Base-by-base conservation (phyloP, 805 yeast genomes). In the Naumovozyma dairenensis region DNA sequence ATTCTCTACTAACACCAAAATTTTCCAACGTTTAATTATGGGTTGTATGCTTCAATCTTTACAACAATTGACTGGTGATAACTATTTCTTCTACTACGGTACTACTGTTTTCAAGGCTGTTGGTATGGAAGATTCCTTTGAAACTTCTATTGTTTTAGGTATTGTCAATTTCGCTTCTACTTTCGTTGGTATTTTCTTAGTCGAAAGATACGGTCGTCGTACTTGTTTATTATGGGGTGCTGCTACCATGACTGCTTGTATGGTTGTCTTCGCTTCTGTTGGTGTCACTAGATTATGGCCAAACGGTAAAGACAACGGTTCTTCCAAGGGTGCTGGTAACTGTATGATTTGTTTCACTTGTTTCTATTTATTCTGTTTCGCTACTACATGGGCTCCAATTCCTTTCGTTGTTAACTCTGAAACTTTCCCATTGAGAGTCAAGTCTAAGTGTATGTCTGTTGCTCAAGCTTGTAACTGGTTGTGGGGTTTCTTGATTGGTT, bases 361-460 rank as follows among this genome's bases (percentile, higher is more conserved):
- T 66, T 62, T 77, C 49, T 78, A 66, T 67, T 71, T 77, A 43
- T 76, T 76, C 70, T 74, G 67, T 65, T 77, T 77, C 48, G 84
- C 84, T 21, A 69, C 77, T 28, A 71, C 83, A 19, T 77, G 84
- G 84, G 84, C 81, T 45, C 80, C 82, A 50, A 68, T 72, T 48
- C 72, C 70, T 36, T 77, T 66, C 59, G 73, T 73, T 38, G 74
- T 77, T 45, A 69, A 72, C 26, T 71, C 82, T 29, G 84, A 77
- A 57, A 66, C 74, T 33, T 77, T 71, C 61, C 85, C 85, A 58
- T 66, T 77, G 51, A 71, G 84, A 67, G 74, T 77, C 55, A 72
- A 77, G 58, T 52, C 73, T 55, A 42, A 69, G 58, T 72, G 68
- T 49, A 55, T 58, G 57, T 71, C 71, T 39, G 62, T 76, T 66